Percentiles rank a stretch among this genome's conserved stretches.
These are phyloP conservation scores for Endothia cerciana DNA, from an alignment of 2,329 filamentous ascomycete genomes.

Conservation along the genomic window DNA sequence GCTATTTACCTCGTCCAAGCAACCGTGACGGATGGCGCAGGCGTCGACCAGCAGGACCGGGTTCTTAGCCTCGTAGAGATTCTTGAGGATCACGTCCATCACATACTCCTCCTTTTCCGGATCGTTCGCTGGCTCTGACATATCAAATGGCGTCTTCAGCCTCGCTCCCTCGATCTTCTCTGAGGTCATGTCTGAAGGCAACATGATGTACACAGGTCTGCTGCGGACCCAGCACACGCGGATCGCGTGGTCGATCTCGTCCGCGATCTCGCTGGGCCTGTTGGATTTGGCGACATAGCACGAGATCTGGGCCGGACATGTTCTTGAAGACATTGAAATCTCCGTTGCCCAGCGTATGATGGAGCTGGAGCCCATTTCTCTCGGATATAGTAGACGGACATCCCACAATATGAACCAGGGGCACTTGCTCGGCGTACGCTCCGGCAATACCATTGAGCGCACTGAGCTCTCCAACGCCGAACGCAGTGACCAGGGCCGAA, in stretches of 20 bases:
- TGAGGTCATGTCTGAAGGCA: conserved; percentile 80
- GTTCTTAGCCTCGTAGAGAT: conserved; percentile 71
- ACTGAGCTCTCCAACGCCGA: conserved; percentile 75
- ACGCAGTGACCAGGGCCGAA: conserved; percentile 72
- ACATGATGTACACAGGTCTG: conserved; percentile 80
- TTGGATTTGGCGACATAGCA: conserved; percentile 73
- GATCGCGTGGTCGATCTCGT: conserved; percentile 77
- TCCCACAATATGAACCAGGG: conserved; percentile 70
- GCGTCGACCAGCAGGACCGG: conserved; percentile 83
- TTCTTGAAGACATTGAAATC: conserved; percentile 83
- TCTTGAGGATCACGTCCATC: conserved; percentile 77
- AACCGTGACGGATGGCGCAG: conserved; percentile 77
- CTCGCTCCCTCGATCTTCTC: conserved; percentile 75
- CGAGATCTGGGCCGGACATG: conserved; percentile 75
- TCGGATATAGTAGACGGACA: conserved; percentile 54
- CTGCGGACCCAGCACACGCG: conserved; percentile 74
- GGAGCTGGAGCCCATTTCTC: conserved; percentile 54
- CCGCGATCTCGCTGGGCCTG: conserved; percentile 69
- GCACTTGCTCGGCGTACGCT: conserved; percentile 73
- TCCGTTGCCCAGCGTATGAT: conserved; percentile 76
- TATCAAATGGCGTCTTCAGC: conserved; percentile 71
- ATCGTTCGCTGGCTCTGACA: conserved; percentile 68
- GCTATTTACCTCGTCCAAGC: conserved; percentile 71
- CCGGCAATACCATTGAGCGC: conserved; percentile 75
- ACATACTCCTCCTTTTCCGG: conserved; percentile 77